Base-by-base conservation (phyloP, 2,329 filamentous ascomycete species). In the Pseudogymnoascus sp. region DNA sequence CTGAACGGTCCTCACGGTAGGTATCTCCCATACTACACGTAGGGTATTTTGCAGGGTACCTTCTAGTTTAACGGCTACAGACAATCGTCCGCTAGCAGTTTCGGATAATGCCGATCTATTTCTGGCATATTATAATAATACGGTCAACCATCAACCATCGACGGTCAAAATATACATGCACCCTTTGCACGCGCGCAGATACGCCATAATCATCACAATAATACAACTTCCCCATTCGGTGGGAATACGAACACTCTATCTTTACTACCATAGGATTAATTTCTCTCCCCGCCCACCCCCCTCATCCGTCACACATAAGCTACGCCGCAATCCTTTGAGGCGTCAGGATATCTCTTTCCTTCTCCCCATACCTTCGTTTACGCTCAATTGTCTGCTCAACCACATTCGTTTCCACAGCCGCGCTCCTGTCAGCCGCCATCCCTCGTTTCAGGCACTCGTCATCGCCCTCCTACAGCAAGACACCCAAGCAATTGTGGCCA, bases 61-160 rank as follows among this genome's bases (percentile, higher is more conserved):
- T 57, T 57, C 50, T 57, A 21, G 47, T 57, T 57, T 57, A 57
- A 57, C 47, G 47, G 47, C 47, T 57, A 33, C 47, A 57, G n/a
- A 19, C 21, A 57, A 33, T 57, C 47, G 10, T 57, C 26, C 50
- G 13, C 50, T 57, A 57, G 28, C 28, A 33, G 50, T 57, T 57
- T 57, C 50, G 26, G n/a, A 57, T 33, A 57, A 19, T 2, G 47
- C 47, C 47, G 47, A 57, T 57, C 47, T 57, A 57, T 57, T 57
- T 57, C n/a, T 57, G 26, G 47, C n/a, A 57, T 19, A 33, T 57
- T 33, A 33, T 57, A 57, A 57, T 57, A 57, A 57, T 57, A 57
- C 50, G 50, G 50, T 19, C 50, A 7, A 33, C n/a, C 28, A 19
- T 8, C 47, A 19, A 31, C 9, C 6, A 15, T 8, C n/a, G 33